Conservation (phyloP, 208 protist species). For the Crithidia acanthocephali region DNA sequence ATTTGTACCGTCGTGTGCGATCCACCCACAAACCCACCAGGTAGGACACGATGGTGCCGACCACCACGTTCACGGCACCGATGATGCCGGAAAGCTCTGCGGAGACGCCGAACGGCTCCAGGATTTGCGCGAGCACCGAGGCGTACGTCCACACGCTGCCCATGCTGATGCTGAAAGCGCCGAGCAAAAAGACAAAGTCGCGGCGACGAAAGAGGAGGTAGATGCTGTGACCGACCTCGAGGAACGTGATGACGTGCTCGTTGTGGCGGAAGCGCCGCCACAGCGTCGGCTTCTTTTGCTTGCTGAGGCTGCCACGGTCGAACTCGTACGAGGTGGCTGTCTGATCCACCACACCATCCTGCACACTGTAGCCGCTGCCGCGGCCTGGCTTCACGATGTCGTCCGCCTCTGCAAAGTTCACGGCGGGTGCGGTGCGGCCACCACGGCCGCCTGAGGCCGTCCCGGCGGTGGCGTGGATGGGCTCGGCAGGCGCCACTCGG, state of each 20-base stretch:
- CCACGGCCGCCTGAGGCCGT: background rate
- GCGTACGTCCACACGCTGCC: conserved; percentile 75
- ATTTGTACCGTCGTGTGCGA: conserved; percentile 54
- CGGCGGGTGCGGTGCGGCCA: background rate
- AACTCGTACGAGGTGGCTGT: conserved; percentile 15
- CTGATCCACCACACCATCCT: conserved; percentile 21
- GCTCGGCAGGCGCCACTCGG: background rate
- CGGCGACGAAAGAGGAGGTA: conserved; percentile 34
- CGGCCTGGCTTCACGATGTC: background rate
- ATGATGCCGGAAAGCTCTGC: conserved; percentile 53
- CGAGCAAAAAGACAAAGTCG: conserved; percentile 68
- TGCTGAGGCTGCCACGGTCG: conserved; percentile 32
- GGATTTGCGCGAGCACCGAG: conserved; percentile 68
- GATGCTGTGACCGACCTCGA: conserved; percentile 53
- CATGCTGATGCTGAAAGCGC: conserved; percentile 68
- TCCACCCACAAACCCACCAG: conserved; percentile 65
- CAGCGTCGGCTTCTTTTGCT: conserved; percentile 26
- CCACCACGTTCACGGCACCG: conserved; percentile 60
- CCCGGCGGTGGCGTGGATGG: background rate
- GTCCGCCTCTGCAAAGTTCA: conserved; percentile 1
- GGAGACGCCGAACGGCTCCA: conserved; percentile 66
- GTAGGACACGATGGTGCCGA: conserved; percentile 58
- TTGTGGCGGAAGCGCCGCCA: conserved; percentile 28
- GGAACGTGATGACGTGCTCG: conserved; percentile 38
- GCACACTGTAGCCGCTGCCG: background rate